Evolutionary conservation across 2,329 filamentous ascomycete genomes (phyloP), one percentile per base, ranked within the genome.

Genomic region (Aschersonia sp.): DNA sequence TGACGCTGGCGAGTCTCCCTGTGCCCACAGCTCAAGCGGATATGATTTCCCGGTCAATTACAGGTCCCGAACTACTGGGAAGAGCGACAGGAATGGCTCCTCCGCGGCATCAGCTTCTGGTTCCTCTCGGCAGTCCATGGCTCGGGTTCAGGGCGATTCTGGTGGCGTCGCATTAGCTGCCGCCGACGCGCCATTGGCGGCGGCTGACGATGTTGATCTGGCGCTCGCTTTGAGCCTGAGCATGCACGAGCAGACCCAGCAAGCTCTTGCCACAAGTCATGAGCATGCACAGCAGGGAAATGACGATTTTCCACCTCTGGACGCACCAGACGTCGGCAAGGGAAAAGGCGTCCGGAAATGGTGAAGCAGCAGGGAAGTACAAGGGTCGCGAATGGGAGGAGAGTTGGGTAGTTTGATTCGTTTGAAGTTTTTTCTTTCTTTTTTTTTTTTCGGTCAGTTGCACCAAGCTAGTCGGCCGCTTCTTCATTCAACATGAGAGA

Each of bases 191-290:
- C 52, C 56, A 5, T 57, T 52, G 29, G 30, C 31, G 12, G 14
- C 32, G 5, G 42, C 49, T 1, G 50, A 62, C 10, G 76, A 79
- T 43, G 75, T 76, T 46, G 79, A 82, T 53, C 53, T 83, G 44
- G 75, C 79, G 47, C 64, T 80, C 37, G 79, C 79, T 2, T 59
- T 83, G 45, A 70, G 71, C 51, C 63, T 83, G 29, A 83, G 79
- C 54, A 64, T 81, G 53, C 70, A 75, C 42, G 76, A 81, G 51
- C 70, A 74, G 61, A 69, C 35, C 35, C 35, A 53, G 63, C 8
- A 37, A 45, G 6, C 12, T 5, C 10, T 6, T 10, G 6, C 12
- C 31, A 22, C 4, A n/a, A 10, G 4, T 12, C 35, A 37, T 8
- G 39, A 8, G 14, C 30, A 11, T 8, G 43, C n/a, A 31, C 42